These are phyloP conservation scores for Prunus mongolica DNA, from an alignment of 306 rosid genomes.

Conservation along the genomic window DNA sequence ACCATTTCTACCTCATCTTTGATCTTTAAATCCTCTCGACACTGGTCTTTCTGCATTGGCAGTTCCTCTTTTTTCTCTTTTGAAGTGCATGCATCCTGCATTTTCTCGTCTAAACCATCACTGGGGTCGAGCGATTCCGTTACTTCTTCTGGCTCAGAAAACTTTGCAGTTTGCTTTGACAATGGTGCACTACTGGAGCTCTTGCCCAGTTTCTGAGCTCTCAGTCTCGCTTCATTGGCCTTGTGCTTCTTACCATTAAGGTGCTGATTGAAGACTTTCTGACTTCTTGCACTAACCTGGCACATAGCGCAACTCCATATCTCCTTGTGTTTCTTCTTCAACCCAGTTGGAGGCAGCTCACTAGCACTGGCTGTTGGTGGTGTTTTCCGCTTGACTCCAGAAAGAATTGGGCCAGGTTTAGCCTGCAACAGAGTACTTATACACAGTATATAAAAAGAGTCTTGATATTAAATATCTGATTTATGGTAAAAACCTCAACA, in stretches of 20 bases:
- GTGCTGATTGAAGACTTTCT: slow-evolving; percentile 40
- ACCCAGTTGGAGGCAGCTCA: slow-evolving; percentile 16
- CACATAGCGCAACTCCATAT: slow-evolving; percentile 68
- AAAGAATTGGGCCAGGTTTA: slow-evolving; percentile 39
- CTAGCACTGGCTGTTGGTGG: slow-evolving; percentile 1
- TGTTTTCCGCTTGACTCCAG: slow-evolving; percentile 38
- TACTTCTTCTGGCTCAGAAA: slow-evolving; percentile 8
- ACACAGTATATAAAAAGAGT: slow-evolving; percentile 15
- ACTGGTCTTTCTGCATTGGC: slow-evolving; percentile 14
- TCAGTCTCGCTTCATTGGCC: slow-evolving; percentile 37
- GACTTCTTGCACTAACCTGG: slow-evolving; percentile 29
- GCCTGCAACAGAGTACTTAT: slow-evolving; percentile 45
- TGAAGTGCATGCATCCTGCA: not conserved
- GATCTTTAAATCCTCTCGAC: slow-evolving; percentile 3
- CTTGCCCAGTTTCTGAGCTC: slow-evolving; percentile 13
- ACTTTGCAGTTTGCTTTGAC: slow-evolving; percentile 15
- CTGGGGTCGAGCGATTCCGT: slow-evolving; percentile 1
- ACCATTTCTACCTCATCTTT: not conserved
- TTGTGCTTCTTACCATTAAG: slow-evolving; percentile 67
- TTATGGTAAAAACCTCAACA: slow-evolving; percentile 18
- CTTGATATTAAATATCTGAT: not conserved
- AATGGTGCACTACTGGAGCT: slow-evolving; percentile 3
- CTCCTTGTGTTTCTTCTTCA: slow-evolving; percentile 40
- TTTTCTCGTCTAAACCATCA: slow-evolving; percentile 9
- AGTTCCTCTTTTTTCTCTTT: slow-evolving; percentile 16